phyloP scores from a whole-genome alignment of 2,329 filamentous ascomycete species.

The Hypoxylon sp. region DNA sequence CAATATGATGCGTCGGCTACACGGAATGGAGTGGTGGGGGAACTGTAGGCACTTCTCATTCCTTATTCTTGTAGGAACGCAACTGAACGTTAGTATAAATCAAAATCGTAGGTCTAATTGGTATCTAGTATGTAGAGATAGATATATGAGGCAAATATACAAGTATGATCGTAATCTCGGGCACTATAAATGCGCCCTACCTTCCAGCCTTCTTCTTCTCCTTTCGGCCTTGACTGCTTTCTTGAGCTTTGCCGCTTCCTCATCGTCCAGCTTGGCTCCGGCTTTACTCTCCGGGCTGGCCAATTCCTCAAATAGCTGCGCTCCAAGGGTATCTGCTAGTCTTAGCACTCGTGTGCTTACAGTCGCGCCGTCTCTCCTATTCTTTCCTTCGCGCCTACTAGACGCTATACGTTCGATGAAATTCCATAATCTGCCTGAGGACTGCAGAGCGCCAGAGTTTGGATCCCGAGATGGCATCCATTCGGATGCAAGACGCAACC shows the following conservation, averaged over 20 bases:
- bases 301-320: conserved; percentile 71
- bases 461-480: conserved; percentile 77
- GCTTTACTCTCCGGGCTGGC: conserved; percentile 48
- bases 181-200: conserved; percentile 60
- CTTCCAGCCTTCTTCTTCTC: conserved; percentile 59
- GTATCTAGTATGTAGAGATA: too few species aligned
- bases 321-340: conserved; percentile 78
- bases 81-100: too few species aligned
- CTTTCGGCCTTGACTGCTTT: conserved; percentile 56
- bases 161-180: too few species aligned
- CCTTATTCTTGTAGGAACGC: too few species aligned
- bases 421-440: conserved; percentile 84
- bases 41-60: too few species aligned
- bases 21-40: not conserved
- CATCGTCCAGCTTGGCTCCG: conserved; percentile 57
- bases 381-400: conserved; percentile 90
- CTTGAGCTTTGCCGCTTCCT: conserved; percentile 58
- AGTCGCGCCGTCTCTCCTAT: conserved; percentile 89
- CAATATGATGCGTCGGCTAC: conserved; percentile 7
- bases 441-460: conserved; percentile 65
- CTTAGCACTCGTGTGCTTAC: conserved; percentile 82
- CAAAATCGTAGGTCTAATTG: too few species aligned
- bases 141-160: too few species aligned
- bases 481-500: conserved; percentile 73
- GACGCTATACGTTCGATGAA: conserved; percentile 89